phyloP scores from a whole-genome alignment of 805 yeast species.

The Millerago galiae region DNA sequence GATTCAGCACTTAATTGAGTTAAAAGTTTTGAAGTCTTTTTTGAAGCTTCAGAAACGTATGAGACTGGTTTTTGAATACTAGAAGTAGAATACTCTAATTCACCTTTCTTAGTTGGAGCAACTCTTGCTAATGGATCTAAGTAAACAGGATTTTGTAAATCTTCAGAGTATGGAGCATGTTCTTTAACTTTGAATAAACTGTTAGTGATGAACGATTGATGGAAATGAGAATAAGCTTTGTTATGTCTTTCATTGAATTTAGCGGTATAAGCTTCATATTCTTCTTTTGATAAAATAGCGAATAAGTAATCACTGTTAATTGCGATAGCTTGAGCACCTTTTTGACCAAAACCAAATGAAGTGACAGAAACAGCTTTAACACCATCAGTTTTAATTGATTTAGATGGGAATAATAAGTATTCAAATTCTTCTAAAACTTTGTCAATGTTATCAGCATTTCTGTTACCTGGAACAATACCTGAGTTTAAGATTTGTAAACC shows the following conservation, averaged over 20 bases:
- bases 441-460: slow-evolving; percentile 97
- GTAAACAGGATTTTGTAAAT: slow-evolving; percentile 84
- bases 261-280: slow-evolving; percentile 63
- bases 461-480: slow-evolving; percentile 97
- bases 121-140: slow-evolving; percentile 86
- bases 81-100: slow-evolving; percentile 43
- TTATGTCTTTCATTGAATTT: slow-evolving; percentile 79
- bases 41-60: slow-evolving; percentile 43
- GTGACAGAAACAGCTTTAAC: slow-evolving; percentile 95
- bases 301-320: slow-evolving; percentile 91
- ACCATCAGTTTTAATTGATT: slow-evolving; percentile 91
- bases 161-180: slow-evolving; percentile 86
- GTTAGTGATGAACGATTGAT: slow-evolving; percentile 87
- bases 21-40: slow-evolving; percentile 60
- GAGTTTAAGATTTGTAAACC: slow-evolving; percentile 86
- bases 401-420: slow-evolving; percentile 89
- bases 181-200: slow-evolving; percentile 89
- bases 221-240: slow-evolving; percentile 90
- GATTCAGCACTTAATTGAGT: slow-evolving; percentile 42
- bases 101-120: slow-evolving; percentile 30
- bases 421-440: slow-evolving; percentile 73
- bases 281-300: slow-evolving; percentile 67
- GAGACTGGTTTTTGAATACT: slow-evolving; percentile 38
- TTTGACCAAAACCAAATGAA: slow-evolving; percentile 98
- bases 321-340: slow-evolving; percentile 94